Evolutionary conservation across 257 asterid genomes (phyloP).

Genomic region (Jacaranda copaia): DNA sequence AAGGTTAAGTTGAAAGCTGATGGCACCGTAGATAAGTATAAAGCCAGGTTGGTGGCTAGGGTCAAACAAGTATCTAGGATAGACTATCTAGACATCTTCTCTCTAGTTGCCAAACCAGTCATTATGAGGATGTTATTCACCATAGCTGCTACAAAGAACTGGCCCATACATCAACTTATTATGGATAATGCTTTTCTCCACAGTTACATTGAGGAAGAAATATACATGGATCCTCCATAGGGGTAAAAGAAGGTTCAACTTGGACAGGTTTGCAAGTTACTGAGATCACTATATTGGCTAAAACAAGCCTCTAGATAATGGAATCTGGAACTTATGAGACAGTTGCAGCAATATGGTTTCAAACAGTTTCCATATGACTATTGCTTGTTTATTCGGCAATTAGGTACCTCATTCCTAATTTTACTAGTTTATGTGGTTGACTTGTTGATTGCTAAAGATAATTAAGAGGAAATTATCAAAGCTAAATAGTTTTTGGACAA

Average conservation of each 20-base stretch:
- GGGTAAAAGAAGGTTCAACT: neutral
- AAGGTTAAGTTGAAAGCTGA: no score
- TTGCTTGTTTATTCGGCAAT: neutral
- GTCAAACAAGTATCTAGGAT: neutral
- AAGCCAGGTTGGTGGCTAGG: no score
- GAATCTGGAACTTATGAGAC: neutral
- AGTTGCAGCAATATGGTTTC: neutral
- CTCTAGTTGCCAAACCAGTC: neutral
- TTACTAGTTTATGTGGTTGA: neutral
- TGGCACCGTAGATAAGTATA: no score
- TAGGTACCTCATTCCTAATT: neutral
- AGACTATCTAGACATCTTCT: neutral
- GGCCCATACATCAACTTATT: neutral
- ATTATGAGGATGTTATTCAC: neutral
- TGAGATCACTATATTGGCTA: neutral
- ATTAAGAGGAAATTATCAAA: neutral
- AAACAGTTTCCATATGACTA: neutral
- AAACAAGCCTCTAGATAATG: neutral
- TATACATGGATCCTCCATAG: neutral
- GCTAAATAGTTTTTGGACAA: neutral
- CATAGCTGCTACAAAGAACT: neutral
- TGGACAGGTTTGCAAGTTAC: neutral
- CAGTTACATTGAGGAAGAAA: neutral
- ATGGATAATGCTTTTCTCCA: neutral
- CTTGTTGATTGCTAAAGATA: neutral